A percentile compares a stretch with the other conserved stretches of the same genome.
phyloP scores from a whole-genome alignment of 805 yeast genomes.

The Candida multigemmis region DNA sequence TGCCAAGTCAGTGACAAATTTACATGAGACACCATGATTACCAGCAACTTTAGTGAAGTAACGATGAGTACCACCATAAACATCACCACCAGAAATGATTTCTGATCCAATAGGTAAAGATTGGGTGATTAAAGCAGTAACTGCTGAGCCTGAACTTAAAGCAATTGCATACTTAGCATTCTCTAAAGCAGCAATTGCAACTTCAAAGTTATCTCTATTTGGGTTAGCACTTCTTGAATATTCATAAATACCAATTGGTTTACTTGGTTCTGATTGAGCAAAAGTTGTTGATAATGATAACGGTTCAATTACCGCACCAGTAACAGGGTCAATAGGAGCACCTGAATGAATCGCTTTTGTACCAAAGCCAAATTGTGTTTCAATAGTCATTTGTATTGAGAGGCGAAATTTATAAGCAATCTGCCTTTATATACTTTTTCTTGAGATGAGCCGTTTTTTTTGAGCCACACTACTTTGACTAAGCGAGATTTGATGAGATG shows the following conservation, averaged over 20 bases:
- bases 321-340: slow-evolving; percentile 54
- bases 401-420: too few species aligned
- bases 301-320: slow-evolving; percentile 85
- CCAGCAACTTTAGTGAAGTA: slow-evolving; percentile 80
- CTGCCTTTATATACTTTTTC: too few species aligned
- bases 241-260: slow-evolving; percentile 72
- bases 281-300: slow-evolving; percentile 79
- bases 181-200: slow-evolving; percentile 72
- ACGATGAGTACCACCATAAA: slow-evolving; percentile 88
- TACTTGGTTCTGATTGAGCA: slow-evolving; percentile 70
- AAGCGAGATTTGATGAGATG: too few species aligned
- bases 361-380: slow-evolving; percentile 45
- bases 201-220: slow-evolving; percentile 74
- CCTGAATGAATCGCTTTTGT: slow-evolving; percentile 85
- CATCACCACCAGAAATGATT: slow-evolving; percentile 74
- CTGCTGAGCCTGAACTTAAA: slow-evolving; percentile 78
- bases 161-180: slow-evolving; percentile 70
- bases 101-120: slow-evolving; percentile 65
- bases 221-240: slow-evolving; percentile 84
- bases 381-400: slow-evolving; percentile 32
- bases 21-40: slow-evolving; percentile 64
- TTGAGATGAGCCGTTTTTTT: too few species aligned
- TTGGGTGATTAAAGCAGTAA: slow-evolving; percentile 71
- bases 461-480: too few species aligned
- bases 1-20: slow-evolving; percentile 59